Evolutionary conservation across 2,329 filamentous ascomycete genomes (phyloP).

Genomic region (Eurotiales sp.): DNA sequence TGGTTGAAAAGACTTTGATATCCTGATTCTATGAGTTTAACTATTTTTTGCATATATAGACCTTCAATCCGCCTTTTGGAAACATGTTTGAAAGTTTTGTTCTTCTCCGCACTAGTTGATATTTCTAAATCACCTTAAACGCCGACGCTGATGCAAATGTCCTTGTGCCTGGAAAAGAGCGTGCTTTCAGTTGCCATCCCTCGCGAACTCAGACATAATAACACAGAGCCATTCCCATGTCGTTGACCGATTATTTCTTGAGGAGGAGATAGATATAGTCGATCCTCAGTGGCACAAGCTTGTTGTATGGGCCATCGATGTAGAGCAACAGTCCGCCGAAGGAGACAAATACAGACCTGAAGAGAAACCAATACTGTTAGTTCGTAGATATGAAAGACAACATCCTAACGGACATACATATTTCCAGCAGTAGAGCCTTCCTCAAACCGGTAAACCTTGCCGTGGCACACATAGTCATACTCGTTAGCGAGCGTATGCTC

Average conservation of each 20-base stretch:
- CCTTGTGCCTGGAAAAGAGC: constrained; percentile 21
- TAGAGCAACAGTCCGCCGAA: constrained; percentile 90
- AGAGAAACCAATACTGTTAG: constrained; percentile 20
- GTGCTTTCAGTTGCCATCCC: too few species aligned
- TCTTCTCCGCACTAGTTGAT: background rate
- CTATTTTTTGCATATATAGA: background rate
- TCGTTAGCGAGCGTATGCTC: constrained; percentile 54
- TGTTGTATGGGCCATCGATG: constrained; percentile 91
- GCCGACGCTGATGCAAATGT: constrained; percentile 38
- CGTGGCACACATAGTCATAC: constrained; percentile 51
- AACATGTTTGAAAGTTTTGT: background rate
- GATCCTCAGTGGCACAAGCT: constrained; percentile 84
- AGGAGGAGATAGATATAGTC: constrained; percentile 91
- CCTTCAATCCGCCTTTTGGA: background rate
- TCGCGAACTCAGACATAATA: too few species aligned
- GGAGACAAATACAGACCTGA: constrained; percentile 86
- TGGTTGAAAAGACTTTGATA: constrained; percentile 19
- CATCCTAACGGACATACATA: constrained; percentile 62
- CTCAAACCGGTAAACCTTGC: constrained; percentile 51
- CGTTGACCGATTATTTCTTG: constrained; percentile 83
- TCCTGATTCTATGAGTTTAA: background rate
- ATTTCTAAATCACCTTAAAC: constrained; percentile 22
- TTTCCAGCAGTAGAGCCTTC: constrained; percentile 65
- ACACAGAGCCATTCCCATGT: too few species aligned
- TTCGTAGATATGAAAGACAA: background rate